phyloP scores from a whole-genome alignment of 148 eudicot species.

The Dianthus caryophyllus region DNA sequence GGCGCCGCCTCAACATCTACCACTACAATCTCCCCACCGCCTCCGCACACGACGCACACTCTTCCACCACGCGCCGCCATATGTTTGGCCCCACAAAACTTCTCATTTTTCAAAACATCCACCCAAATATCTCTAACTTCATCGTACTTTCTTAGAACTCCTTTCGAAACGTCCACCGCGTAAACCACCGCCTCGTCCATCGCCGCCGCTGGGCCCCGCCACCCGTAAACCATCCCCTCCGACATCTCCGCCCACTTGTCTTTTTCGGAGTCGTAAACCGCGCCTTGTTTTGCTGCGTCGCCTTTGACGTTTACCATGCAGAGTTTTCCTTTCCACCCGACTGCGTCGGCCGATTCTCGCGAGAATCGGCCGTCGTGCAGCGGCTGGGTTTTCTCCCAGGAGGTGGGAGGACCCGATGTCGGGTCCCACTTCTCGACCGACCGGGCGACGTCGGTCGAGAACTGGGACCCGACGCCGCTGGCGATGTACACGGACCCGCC shows the following conservation, averaged over 20 bases:
- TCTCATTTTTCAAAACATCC: constrained; percentile 31
- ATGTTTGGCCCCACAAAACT: constrained; percentile 51
- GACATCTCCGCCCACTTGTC: constrained; percentile 62
- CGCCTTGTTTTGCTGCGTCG: constrained; percentile 52
- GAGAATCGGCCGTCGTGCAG: constrained; percentile 49
- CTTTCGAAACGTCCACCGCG: constrained; percentile 55
- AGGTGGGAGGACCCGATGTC: neutral
- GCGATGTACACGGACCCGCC: constrained; percentile 39
- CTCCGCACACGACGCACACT: constrained; percentile 48
- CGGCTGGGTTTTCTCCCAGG: constrained; percentile 37
- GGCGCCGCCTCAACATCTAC: constrained; percentile 54
- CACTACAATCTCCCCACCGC: constrained; percentile 42
- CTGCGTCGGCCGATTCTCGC: constrained; percentile 63
- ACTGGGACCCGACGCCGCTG: constrained; percentile 68
- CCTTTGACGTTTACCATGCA: constrained; percentile 74
- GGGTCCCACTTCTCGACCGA: constrained; percentile 55
- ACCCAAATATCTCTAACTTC: constrained; percentile 48
- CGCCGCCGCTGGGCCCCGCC: constrained; percentile 84
- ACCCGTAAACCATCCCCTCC: constrained; percentile 64
- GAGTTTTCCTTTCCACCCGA: constrained; percentile 60
- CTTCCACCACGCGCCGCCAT: constrained; percentile 55
- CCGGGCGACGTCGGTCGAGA: constrained; percentile 38
- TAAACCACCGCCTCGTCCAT: constrained; percentile 58
- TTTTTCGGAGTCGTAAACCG: constrained; percentile 30
- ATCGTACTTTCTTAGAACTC: constrained; percentile 45